Conservation (phyloP, 2,329 filamentous ascomycete species). For the Cytospora mali region DNA sequence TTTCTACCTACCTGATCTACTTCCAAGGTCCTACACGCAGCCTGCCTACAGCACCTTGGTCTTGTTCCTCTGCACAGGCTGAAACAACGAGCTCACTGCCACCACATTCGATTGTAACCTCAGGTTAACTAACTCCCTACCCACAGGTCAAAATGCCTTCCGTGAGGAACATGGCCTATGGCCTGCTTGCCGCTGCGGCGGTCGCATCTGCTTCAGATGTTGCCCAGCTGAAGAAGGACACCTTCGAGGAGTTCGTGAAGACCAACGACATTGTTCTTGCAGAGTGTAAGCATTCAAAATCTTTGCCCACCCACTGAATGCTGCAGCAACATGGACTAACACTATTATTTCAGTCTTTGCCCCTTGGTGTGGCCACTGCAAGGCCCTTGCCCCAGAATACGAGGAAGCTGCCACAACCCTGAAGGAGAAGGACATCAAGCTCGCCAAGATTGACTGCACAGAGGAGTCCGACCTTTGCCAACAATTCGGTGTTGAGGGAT, state of each 20-base stretch:
- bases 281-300: slow-evolving; percentile 69
- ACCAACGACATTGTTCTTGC: slow-evolving; percentile 87
- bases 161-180: slow-evolving; percentile 53
- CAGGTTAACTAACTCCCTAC: slow-evolving; percentile 4
- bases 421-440: slow-evolving; percentile 84
- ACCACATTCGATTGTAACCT: neutral
- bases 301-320: neutral
- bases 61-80: neutral
- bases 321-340: neutral
- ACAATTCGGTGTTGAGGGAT: slow-evolving; percentile 88
- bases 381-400: slow-evolving; percentile 92
- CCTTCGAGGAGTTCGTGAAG: slow-evolving; percentile 84
- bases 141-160: slow-evolving; percentile 44
- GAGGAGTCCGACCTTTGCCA: slow-evolving; percentile 91
- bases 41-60: neutral
- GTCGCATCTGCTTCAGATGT: slow-evolving; percentile 78
- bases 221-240: slow-evolving; percentile 79
- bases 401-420: slow-evolving; percentile 82
- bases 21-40: neutral
- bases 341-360: slow-evolving; percentile 71
- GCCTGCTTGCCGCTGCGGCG: slow-evolving; percentile 58
- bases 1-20: neutral
- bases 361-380: slow-evolving; percentile 98
- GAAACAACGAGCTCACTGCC: neutral
- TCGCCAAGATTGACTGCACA: slow-evolving; percentile 93